A percentile compares a stretch with the other conserved stretches of the same genome.
Evolutionary conservation across 345 rosid species (phyloP).

Genomic region (Moricandia moricandioides): DNA sequence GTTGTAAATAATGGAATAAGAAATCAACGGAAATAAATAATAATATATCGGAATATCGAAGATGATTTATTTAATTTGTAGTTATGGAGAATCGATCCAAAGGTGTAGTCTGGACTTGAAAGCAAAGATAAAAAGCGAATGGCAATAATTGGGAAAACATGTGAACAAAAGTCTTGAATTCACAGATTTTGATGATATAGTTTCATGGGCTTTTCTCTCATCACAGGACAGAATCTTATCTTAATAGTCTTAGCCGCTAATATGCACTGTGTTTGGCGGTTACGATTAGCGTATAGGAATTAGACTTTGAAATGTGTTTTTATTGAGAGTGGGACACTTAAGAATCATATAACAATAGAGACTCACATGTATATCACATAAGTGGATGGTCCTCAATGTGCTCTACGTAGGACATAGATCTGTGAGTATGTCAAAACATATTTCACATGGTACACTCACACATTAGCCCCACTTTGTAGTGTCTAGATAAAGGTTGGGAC

Average conservation of each 20-base stretch:
- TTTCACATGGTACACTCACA: slow-evolving; percentile 30
- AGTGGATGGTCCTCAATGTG: slow-evolving; percentile 33
- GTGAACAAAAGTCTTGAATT: slow-evolving; percentile 29
- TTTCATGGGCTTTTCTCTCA: slow-evolving; percentile 15
- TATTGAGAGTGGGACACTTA: slow-evolving; percentile 21
- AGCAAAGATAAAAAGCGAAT: slow-evolving; percentile 14
- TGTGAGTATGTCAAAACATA: slow-evolving; percentile 24
- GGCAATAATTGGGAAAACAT: slow-evolving; percentile 35
- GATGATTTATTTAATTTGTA: neutral
- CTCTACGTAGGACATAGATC: slow-evolving; percentile 28
- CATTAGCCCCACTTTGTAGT: slow-evolving; percentile 18
- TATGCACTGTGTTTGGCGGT: slow-evolving; percentile 23
- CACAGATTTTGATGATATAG: slow-evolving; percentile 24
- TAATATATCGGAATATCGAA: slow-evolving; percentile 16
- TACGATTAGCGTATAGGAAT: slow-evolving; percentile 18
- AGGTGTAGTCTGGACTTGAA: slow-evolving; percentile 26
- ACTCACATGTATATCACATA: slow-evolving; percentile 27
- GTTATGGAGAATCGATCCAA: slow-evolving; percentile 29
- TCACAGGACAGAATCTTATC: slow-evolving; percentile 23
- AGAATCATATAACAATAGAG: slow-evolving; percentile 19
- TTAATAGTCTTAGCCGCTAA: slow-evolving; percentile 12
- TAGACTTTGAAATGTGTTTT: slow-evolving; percentile 20
- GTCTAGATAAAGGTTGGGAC: slow-evolving; percentile 16
- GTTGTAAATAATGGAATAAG: slow-evolving; percentile 29
- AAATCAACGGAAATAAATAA: neutral